phyloP scores from a whole-genome alignment of 2,329 filamentous ascomycete species.

The Magnaporthales sp. region DNA sequence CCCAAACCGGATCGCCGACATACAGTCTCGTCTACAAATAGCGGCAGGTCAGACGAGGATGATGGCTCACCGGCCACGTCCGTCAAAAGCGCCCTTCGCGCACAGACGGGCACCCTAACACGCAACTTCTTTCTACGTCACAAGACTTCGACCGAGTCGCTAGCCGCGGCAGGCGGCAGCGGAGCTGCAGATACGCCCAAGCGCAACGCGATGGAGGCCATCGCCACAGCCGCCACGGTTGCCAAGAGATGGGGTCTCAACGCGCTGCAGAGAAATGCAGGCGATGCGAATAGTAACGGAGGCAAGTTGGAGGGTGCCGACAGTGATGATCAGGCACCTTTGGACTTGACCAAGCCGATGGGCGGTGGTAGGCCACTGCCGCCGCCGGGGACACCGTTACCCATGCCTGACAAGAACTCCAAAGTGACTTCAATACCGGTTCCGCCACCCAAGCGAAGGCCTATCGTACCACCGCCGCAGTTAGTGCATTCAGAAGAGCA shows the following conservation, averaged over 20 bases:
- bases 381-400: conserved; percentile 71
- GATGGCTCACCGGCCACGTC: conserved; percentile 20
- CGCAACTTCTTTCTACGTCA: conserved; percentile 30
- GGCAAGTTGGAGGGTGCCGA: background rate
- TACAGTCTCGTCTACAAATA: conserved; percentile 27
- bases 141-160: conserved; percentile 26
- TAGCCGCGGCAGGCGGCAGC: conserved; percentile 10
- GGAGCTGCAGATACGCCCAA: conserved; percentile 25
- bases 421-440: conserved; percentile 45
- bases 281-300: conserved; percentile 5
- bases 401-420: conserved; percentile 53
- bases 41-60: conserved; percentile 3
- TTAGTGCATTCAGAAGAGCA: background rate
- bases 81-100: conserved; percentile 27
- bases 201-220: conserved; percentile 42
- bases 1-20: conserved; percentile 23
- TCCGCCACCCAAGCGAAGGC: conserved; percentile 48
- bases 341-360: conserved; percentile 59
- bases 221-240: conserved; percentile 45
- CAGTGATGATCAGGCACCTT: conserved; percentile 12
- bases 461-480: conserved; percentile 37
- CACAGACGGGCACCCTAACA: conserved; percentile 28
- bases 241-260: conserved; percentile 53
- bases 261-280: conserved; percentile 35
- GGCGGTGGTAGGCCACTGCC: conserved; percentile 76